Evolutionary conservation across 2,329 filamentous ascomycete genomes (phyloP).

Genomic region (Exophiala viscosa): DNA sequence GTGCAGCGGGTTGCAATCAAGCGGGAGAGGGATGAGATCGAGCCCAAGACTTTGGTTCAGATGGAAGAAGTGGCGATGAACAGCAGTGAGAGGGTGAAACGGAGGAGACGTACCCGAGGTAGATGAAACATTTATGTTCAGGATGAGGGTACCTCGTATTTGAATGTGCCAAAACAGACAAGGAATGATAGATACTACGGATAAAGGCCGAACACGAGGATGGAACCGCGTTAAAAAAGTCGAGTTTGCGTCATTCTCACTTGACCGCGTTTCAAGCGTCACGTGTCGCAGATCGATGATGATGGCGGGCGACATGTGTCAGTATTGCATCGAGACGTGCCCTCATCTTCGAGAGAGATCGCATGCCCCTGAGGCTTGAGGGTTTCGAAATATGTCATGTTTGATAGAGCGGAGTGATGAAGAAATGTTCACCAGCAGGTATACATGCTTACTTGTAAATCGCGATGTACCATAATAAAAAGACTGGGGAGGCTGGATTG

Average conservation of each 20-base stretch:
- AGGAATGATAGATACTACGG: neutral
- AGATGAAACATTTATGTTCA: constrained; percentile 16
- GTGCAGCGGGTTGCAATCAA: constrained; percentile 20
- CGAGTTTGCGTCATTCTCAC: too few species aligned
- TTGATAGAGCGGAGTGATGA: too few species aligned
- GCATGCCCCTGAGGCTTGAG: too few species aligned
- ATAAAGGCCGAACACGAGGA: neutral
- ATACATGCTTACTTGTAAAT: neutral
- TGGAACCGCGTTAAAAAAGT: too few species aligned
- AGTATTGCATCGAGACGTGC: too few species aligned
- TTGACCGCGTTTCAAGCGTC: too few species aligned
- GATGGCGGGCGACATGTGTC: too few species aligned
- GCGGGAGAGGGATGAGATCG: constrained; percentile 19
- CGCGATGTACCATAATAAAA: neutral
- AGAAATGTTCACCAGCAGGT: neutral
- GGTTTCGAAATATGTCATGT: neutral
- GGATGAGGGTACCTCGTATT: neutral
- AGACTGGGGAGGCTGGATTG: neutral
- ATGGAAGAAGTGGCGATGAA: constrained; percentile 21
- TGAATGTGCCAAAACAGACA: neutral
- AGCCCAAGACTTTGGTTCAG: constrained; percentile 17
- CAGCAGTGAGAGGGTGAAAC: constrained; percentile 25
- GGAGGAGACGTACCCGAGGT: constrained; percentile 13
- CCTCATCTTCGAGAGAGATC: too few species aligned
- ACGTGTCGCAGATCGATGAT: too few species aligned